phyloP scores from a whole-genome alignment of 2,329 filamentous ascomycete species.

The Alternaria incomplexa region DNA sequence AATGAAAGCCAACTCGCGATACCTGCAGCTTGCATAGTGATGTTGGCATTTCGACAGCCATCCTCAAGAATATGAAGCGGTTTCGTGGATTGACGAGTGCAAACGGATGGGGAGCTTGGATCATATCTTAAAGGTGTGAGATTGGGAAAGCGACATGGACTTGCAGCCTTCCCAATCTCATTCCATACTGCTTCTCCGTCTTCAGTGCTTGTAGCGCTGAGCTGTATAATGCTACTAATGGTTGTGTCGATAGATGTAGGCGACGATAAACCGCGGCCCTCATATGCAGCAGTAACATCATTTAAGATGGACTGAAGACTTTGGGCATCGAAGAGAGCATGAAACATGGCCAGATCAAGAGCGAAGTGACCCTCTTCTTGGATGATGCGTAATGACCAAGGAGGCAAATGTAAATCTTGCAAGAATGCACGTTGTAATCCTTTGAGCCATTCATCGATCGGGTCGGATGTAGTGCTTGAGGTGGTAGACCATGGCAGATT shows the following conservation, averaged over 20 bases:
- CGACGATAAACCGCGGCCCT: slow-evolving; percentile 26
- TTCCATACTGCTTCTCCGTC: slow-evolving; percentile 67
- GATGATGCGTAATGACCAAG: slow-evolving; percentile 68
- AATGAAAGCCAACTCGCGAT: slow-evolving; percentile 81
- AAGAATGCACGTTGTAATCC: slow-evolving; percentile 43
- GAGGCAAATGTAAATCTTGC: slow-evolving; percentile 58
- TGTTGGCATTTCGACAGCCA: slow-evolving; percentile 62
- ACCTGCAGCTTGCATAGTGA: slow-evolving; percentile 77
- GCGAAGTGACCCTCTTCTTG: slow-evolving; percentile 22
- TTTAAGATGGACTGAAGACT: slow-evolving; percentile 71
- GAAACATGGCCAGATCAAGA: slow-evolving; percentile 68
- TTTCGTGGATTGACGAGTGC: slow-evolving; percentile 48
- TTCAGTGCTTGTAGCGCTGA: slow-evolving; percentile 39
- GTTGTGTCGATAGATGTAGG: slow-evolving; percentile 50
- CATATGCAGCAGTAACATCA: slow-evolving; percentile 59
- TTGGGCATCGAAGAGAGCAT: slow-evolving; percentile 84
- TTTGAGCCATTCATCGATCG: slow-evolving; percentile 32
- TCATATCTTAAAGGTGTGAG: slow-evolving; percentile 67
- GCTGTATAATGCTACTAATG: slow-evolving; percentile 54
- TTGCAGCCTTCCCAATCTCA: slow-evolving; percentile 57
- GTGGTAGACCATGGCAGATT: slow-evolving; percentile 44
- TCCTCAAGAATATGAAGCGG: slow-evolving; percentile 59
- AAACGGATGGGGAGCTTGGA: slow-evolving; percentile 44
- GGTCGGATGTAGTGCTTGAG: neutral
- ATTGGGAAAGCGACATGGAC: slow-evolving; percentile 75